Evolutionary conservation across 2,329 filamentous ascomycete genomes (phyloP), one percentile per base, ranked within the genome.

Genomic region (Torrubiella hemipterigena): DNA sequence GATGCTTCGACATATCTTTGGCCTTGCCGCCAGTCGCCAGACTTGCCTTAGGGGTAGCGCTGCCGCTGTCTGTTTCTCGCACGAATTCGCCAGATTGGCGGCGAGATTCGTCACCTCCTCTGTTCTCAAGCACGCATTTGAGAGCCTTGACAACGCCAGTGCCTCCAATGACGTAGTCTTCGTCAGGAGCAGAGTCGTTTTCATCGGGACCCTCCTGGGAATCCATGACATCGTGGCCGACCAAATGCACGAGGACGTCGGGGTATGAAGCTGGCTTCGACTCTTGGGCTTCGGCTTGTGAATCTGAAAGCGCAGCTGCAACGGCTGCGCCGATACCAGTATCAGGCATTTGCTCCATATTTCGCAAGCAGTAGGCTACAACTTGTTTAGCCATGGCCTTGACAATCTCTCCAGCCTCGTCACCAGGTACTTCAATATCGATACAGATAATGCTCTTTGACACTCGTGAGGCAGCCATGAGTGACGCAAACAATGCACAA

Each of bases 71-170:
- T 3, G 65, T 55, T 17, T 70, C 70, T 17, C 63, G 60, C 35
- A 66, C 56, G 34, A 73, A 66, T 31, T 72, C 66, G 27, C 58
- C 60, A 11, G 66, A 68, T 29, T 63, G 59, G 30, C 63, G 52
- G 39, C 71, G 60, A 18, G 72, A 72, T 33, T 80, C 77, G 31
- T 77, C 69, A 5, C 55, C 52, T 32, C 73, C 70, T 37, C 82
- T 75, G 49, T 93, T 93, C 44, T 85, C 79, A 30, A 98, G 63
- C 47, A 87, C 94, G 46, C 93, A 93, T 32, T 84, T 78, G 27
- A 98, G 65, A 5, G 91, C 91, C 58, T 94, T 95, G 29, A 93
- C 89, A 2, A 98, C 85, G 17, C 89, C 91, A 1, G 86, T 94
- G 12, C 89, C 89, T 14, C 89, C 87, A 46, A 96, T 91, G 27